These are phyloP conservation scores for Ceratocystis destructans DNA, from an alignment of 2,329 filamentous ascomycete species.

Conservation along the genomic window DNA sequence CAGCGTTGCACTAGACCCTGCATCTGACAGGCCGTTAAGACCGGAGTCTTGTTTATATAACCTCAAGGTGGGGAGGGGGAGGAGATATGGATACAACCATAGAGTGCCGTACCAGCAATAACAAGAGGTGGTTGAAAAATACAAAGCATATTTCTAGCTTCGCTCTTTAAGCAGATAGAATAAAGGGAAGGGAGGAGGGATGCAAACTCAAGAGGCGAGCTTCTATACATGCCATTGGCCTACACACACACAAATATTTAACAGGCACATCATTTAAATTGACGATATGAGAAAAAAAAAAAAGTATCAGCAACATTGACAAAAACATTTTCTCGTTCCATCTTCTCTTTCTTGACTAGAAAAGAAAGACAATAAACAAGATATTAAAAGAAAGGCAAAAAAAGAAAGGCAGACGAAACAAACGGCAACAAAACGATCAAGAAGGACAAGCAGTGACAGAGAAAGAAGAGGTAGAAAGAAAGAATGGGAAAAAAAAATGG, in stretches of 20 bases:
- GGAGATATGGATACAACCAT: no score
- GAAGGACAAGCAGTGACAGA: background rate
- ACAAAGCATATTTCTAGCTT: no score
- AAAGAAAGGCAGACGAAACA: slow-evolving; percentile 7
- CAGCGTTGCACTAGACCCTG: background rate
- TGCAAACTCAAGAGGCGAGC: background rate
- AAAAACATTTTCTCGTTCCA: slow-evolving; percentile 3
- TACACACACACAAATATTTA: background rate
- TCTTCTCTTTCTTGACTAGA: background rate
- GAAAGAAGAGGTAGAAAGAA: slow-evolving; percentile 14
- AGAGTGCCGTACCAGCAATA: no score
- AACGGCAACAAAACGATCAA: slow-evolving; percentile 7
- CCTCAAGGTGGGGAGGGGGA: no score
- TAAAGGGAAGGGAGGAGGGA: background rate
- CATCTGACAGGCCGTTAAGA: no score
- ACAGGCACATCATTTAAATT: background rate
- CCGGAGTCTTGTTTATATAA: no score
- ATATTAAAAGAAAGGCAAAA: slow-evolving; percentile 1
- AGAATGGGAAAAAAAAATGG: no score
- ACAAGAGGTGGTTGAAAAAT: no score
- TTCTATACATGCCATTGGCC: background rate
- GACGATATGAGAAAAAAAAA: background rate
- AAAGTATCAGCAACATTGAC: background rate
- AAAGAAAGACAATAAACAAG: background rate
- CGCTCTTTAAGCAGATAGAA: no score